Evolutionary conservation across 257 asterid genomes (phyloP), one percentile per base, ranked within the genome.

Genomic region (Nicotiana knightiana): DNA sequence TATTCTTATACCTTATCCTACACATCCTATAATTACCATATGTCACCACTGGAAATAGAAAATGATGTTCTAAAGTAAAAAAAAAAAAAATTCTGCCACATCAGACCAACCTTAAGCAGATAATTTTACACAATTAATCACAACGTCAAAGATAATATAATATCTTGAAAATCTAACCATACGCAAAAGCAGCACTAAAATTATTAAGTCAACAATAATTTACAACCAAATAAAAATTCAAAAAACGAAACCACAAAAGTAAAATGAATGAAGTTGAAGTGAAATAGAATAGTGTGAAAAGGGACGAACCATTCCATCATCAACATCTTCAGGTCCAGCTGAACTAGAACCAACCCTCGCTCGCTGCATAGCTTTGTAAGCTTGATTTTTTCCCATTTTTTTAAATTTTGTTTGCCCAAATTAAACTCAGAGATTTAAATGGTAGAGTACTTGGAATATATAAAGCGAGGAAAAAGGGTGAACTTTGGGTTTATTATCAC

Each of bases 271-370:
- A 65, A 39, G 59, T 64, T 58, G 30, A 83, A 35, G 62, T 32
- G 13, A 83, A 26, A 11, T 5, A 51, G 28, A 28, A 71, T 33
- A 82, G 89, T 87, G 89, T 85, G 94, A 84, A 92, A 92, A 86
- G 91, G 92, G 86, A 91, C 98, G 83, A 89, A 94, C 97, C 98
- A 94, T 90, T 88, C 98, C 98, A 80, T 94, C 98, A 78, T 94
- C 93, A 89, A 87, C 89, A 85, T 93, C 98, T 1, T 94, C 97
- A 10, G 95, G 97, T 4, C 82, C 96, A 73, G 85, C 97, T 58
- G 95, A 85, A 89, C 93, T 87, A 30, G 97, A 90, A 46, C 97
- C 98, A 37, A 90, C 73, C 89, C 93, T 91, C 43, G 97, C 81
- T 88, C 93, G 91, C 90, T 94, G 98, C 97, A 92, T 94, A 87